Conservation (phyloP, 257 asterid species). For the Asclepias syriaca region DNA sequence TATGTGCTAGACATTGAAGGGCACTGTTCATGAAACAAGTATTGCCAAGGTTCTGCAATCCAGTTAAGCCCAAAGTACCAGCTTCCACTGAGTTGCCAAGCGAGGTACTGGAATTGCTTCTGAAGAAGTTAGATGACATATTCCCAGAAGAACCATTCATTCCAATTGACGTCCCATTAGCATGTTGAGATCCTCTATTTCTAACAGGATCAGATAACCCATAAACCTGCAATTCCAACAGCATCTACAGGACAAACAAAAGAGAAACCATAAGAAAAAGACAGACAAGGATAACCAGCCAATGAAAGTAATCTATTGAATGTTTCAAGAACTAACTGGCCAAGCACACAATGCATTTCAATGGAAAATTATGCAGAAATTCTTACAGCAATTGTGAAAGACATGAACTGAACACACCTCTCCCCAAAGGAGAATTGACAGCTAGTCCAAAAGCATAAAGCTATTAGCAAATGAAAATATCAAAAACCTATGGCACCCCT, state of each 20-base stretch:
- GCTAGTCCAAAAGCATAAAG: not conserved
- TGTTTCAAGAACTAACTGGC: not conserved
- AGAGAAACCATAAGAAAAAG: constrained; percentile 16
- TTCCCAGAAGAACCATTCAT: constrained; percentile 54
- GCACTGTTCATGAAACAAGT: constrained; percentile 98
- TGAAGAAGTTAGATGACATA: constrained; percentile 34
- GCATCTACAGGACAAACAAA: constrained; percentile 46
- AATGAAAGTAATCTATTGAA: not conserved
- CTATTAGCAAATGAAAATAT: not conserved
- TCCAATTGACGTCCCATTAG: constrained; percentile 48
- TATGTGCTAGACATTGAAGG: constrained; percentile 91
- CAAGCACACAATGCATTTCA: not conserved
- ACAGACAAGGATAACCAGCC: constrained; percentile 1
- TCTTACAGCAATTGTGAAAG: not conserved
- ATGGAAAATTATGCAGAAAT: not conserved
- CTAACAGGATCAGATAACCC: constrained; percentile 78
- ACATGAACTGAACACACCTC: not conserved
- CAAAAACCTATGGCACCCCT: not conserved
- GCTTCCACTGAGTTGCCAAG: constrained; percentile 61
- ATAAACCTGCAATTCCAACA: constrained; percentile 92
- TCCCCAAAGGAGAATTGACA: not conserved
- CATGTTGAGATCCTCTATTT: constrained; percentile 41
- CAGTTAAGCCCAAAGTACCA: constrained; percentile 87
- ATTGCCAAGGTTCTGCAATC: constrained; percentile 91
- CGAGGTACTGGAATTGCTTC: constrained; percentile 45